Conservation (phyloP, 495 filamentous ascomycete species). For the Annulohypoxylon moriforme region DNA sequence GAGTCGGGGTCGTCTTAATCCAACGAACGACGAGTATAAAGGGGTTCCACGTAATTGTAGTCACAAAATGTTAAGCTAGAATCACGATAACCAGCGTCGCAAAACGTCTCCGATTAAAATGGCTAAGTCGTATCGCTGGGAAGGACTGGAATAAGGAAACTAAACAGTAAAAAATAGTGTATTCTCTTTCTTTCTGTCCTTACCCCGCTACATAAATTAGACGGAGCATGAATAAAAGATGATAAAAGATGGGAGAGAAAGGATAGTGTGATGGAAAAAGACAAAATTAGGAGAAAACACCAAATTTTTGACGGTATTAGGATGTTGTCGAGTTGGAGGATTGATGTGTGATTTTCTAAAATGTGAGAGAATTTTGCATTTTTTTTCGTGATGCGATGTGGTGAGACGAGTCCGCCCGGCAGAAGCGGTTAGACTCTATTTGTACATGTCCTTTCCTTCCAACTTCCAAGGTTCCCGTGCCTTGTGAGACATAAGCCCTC, state of each 20-base stretch:
- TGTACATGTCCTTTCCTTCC: slow-evolving; percentile 10
- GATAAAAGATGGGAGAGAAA: not conserved
- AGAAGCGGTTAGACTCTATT: slow-evolving; percentile 36
- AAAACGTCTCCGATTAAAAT: not conserved
- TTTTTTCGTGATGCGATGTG: slow-evolving; percentile 33
- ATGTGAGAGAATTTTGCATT: not conserved
- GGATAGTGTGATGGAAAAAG: not conserved
- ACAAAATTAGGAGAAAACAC: not conserved
- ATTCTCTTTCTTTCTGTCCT: not conserved
- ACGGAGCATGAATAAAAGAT: not conserved
- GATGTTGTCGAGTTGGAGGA: not conserved
- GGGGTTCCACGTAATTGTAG: slow-evolving; percentile 12
- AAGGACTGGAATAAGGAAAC: not conserved
- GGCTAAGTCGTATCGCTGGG: not conserved
- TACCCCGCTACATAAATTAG: slow-evolving; percentile 5
- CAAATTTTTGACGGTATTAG: not conserved
- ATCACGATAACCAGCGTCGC: not conserved
- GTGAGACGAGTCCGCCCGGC: slow-evolving; percentile 28
- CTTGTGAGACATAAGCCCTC: slow-evolving; percentile 15
- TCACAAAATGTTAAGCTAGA: not conserved
- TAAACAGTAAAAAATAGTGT: not conserved
- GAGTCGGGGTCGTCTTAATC: not conserved
- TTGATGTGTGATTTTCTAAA: not conserved
- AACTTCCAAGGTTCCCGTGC: not conserved
- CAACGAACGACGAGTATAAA: not conserved